Conservation (phyloP, 108 stramenopile species). For the Discostella pseudostelligera region DNA sequence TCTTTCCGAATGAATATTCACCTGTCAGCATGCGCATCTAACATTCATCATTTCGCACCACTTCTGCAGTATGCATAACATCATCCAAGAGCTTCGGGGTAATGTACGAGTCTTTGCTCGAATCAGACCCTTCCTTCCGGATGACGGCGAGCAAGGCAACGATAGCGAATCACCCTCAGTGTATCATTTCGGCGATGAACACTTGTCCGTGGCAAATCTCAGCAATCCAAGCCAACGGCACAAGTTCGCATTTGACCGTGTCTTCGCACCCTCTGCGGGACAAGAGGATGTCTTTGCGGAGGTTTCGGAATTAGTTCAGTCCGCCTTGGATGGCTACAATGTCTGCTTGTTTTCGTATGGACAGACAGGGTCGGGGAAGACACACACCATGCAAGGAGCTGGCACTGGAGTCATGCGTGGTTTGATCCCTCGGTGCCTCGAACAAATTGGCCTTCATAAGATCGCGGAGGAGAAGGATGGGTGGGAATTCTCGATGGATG, state of each 20-base stretch:
- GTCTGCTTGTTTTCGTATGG: conserved; percentile 96
- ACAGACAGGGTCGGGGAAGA: conserved; percentile 68
- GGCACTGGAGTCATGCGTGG: conserved; percentile 88
- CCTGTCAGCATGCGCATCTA: too few species aligned
- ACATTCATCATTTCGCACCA: too few species aligned
- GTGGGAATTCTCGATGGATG: conserved; percentile 51
- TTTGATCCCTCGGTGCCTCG: conserved; percentile 93
- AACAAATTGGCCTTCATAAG: conserved; percentile 55
- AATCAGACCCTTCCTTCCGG: conserved; percentile 89
- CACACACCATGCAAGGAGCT: conserved; percentile 96
- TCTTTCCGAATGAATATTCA: too few species aligned
- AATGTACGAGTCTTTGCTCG: conserved; percentile 95
- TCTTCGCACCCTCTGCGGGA: conserved; percentile 86
- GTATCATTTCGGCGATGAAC: conserved; percentile 56
- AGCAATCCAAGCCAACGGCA: conserved; percentile 18
- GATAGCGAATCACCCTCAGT: conserved; percentile 48
- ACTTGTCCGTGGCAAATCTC: conserved; percentile 37
- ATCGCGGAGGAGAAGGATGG: conserved; percentile 22
- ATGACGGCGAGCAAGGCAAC: conserved; percentile 49
- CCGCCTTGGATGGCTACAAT: conserved; percentile 94
- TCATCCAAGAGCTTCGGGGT: conserved; percentile 93
- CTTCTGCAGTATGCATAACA: conserved; percentile 77
- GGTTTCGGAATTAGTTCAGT: conserved; percentile 97
- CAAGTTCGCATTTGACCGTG: conserved; percentile 90
- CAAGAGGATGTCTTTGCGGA: conserved; percentile 93